Evolutionary conservation across 345 rosid genomes (phyloP), one percentile per base, ranked within the genome.

Genomic region (Toxicodendron radicans): DNA sequence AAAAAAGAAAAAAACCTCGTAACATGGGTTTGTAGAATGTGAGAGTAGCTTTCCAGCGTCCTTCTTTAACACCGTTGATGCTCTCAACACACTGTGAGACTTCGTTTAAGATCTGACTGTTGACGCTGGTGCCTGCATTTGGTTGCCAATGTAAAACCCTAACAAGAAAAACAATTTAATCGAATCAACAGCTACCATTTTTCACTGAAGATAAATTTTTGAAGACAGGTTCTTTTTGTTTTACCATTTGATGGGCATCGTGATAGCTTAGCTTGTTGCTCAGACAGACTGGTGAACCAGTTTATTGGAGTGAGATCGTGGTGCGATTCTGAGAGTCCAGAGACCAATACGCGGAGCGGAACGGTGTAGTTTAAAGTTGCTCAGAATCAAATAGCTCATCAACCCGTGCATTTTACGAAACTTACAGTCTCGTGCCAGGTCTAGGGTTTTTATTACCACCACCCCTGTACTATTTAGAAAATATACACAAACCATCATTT

Each of bases 81-180:
- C 87, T 81, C 79, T 95, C 99, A 6, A 88, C 86, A 78, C 93
- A 91, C 68, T 95, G 97, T 3, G 95, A 74, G 0, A 89, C 95
- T 77, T 95, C 97, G 72, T 86, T 90, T 6, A 95, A 90, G 79
- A 92, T 90, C 57, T 92, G 97, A 76, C 88, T 90, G 87, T 87
- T 95, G 41, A 90, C 92, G 20, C 87, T 91, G 13, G 93, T 81
- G 68, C 95, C 97, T 61, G 89, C 90, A 76, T 90, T 90, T 12
- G 97, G 99, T 61, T 92, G 97, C 99, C 97, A 95, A 71, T 91
- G 86, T 74, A 91, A 86, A 88, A 95, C 91, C 97, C 99, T 92
- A 38, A 38, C 1, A 38, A 84, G 21, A 65, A 72, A 52, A 18
- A 16, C 62, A 67, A 17, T 18, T 54, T 2, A 12, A 45, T 5